Evolutionary conservation across 768 basidiomycete species (phyloP).

Genomic region (Boletus huronensis): DNA sequence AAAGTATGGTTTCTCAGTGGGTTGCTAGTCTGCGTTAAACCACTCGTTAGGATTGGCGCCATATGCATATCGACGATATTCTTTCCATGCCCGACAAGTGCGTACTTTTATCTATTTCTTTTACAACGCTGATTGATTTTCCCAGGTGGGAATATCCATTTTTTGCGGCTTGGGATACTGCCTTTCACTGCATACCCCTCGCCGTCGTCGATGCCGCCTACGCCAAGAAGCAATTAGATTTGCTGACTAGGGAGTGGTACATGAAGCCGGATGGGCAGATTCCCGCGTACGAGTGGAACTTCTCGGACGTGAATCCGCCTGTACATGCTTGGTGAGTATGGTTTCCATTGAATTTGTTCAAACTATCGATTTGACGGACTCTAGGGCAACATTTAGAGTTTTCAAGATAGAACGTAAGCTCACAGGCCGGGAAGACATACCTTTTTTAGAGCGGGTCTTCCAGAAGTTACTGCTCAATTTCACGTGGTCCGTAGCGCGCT

Average conservation of each 20-base stretch:
- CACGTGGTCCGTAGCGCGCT: constrained; percentile 64
- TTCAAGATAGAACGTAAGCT: constrained; percentile 99
- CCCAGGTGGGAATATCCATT: constrained; percentile 96
- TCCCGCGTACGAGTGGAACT: constrained; percentile 99
- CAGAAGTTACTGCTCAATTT: constrained; percentile 96
- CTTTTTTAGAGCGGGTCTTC: constrained; percentile 96
- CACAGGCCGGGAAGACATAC: constrained; percentile 83
- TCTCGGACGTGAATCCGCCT: constrained; percentile 96
- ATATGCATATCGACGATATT: constrained; percentile 93
- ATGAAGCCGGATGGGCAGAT: constrained; percentile 99
- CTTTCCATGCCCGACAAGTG: constrained; percentile 99
- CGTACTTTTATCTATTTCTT: constrained; percentile 14
- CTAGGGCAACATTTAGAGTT: constrained; percentile 92
- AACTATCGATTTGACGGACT: neutral
- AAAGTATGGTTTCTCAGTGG: constrained; percentile 43
- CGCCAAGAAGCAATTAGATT: constrained; percentile 95
- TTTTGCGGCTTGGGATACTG: constrained; percentile 97
- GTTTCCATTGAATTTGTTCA: neutral
- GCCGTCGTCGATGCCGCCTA: constrained; percentile 94
- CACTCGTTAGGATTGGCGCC: constrained; percentile 78
- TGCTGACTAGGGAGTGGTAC: constrained; percentile 98
- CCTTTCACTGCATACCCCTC: constrained; percentile 98
- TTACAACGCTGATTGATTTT: neutral
- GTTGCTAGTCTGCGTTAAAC: neutral
- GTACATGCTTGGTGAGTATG: constrained; percentile 87